Evolutionary conservation across 202 grass and related monocot genomes (phyloP), one percentile per base, ranked within the genome.

Genomic region (Zoysia matrella): DNA sequence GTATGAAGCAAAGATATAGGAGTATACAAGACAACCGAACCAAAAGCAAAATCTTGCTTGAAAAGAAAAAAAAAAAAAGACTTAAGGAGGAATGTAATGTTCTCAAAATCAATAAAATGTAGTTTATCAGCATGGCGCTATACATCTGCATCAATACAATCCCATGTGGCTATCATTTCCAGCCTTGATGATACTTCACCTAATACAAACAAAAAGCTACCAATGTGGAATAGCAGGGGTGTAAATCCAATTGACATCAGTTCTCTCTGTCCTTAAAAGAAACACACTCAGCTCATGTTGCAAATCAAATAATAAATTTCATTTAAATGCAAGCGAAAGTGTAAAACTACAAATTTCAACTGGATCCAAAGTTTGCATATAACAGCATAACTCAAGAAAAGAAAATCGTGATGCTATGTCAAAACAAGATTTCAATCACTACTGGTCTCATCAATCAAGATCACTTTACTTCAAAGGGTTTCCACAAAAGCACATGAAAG

Each of bases 271-370:
- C 22, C 22, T 30, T 0, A 2, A 5, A 71, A 69, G 46, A 7
- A 65, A 51, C 7, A 85, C 60, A 39, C 15, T 49, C 5, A 14
- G 5, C 14, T 77, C 47, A 85, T 60, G 52, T 53, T 30, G 74
- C 36, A 44, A 51, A 51, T 43, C 14, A 12, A 7, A 77, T 66
- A n/a, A 12, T 30, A n/a, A 18, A 2, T 66, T 52, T 18, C 18
- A 6, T 7, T 52, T 18, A 0, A 53, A 4, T 67, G 15, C 62
- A 11, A 63, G 8, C 47, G 22, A 30, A 30, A 30, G 22, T 30
- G 22, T 30, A 44, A 43, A 60, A 66, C 4, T 54, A 43, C 8
- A 8, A 3, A 1, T 3, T 44, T 10, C 22, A 78, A 51, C 52
- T 6, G 5, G 65, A 78, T 71, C 50, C 36, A 0, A 60, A 72